Conservation (phyloP, 2,329 filamentous ascomycete species). For the Penicillium hesseltinei region DNA sequence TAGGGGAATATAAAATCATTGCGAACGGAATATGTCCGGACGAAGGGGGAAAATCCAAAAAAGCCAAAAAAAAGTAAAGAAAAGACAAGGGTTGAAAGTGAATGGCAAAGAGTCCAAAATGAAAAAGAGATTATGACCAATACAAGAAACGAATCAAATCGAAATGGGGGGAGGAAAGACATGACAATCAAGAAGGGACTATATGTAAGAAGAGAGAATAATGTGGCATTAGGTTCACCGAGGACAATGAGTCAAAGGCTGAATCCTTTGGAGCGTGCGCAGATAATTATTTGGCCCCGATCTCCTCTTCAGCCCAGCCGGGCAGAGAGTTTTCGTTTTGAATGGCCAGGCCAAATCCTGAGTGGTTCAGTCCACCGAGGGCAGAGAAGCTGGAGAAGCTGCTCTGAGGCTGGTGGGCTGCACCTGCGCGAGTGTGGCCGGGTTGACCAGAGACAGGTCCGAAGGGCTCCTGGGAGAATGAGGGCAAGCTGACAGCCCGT, state of each 20-base stretch:
- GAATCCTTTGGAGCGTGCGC: slow-evolving; percentile 9
- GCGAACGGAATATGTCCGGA: slow-evolving; percentile 28
- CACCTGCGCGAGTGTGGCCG: slow-evolving; percentile 35
- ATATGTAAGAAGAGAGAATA: slow-evolving; percentile 22
- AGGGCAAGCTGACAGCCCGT: slow-evolving; percentile 84
- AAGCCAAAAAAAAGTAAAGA: slow-evolving; percentile 25
- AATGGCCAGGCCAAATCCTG: slow-evolving; percentile 59
- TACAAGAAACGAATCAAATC: slow-evolving; percentile 33
- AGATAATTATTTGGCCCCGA: slow-evolving; percentile 52
- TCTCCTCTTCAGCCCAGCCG: slow-evolving; percentile 65
- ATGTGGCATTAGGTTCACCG: slow-evolving; percentile 19
- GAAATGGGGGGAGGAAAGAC: slow-evolving; percentile 19
- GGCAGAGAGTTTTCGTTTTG: slow-evolving; percentile 57
- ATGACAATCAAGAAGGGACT: slow-evolving; percentile 19
- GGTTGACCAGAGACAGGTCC: slow-evolving; percentile 41
- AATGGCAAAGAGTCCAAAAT: slow-evolving; percentile 20
- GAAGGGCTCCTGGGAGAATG: slow-evolving; percentile 61
- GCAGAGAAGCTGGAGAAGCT: slow-evolving; percentile 60
- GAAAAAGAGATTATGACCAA: slow-evolving; percentile 30
- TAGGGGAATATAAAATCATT: slow-evolving; percentile 27
- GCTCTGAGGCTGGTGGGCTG: slow-evolving; percentile 46
- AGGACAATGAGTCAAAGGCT: slow-evolving; percentile 21
- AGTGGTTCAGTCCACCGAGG: slow-evolving; percentile 57
- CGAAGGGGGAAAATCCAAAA: slow-evolving; percentile 22
- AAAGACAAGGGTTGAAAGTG: slow-evolving; percentile 18